Evolutionary conservation across 345 rosid genomes (phyloP).

Genomic region (Salix suchowensis): DNA sequence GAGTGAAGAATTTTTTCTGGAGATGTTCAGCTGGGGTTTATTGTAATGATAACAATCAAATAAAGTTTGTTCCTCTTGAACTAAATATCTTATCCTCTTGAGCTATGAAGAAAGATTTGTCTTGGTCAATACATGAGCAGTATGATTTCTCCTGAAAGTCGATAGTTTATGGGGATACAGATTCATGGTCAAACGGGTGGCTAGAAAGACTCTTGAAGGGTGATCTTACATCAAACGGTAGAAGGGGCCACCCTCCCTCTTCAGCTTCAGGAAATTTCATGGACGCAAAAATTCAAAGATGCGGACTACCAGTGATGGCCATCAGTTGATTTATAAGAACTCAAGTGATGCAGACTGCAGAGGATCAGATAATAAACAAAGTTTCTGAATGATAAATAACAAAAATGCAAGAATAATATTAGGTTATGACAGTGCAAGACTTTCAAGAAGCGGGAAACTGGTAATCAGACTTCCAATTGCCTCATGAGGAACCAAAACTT

Average conservation of each 20-base stretch:
- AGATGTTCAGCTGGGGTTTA: constrained; percentile 3
- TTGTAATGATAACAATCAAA: constrained; percentile 18
- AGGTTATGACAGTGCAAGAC: constrained; percentile 63
- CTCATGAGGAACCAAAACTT: constrained; percentile 68
- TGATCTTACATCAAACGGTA: background rate
- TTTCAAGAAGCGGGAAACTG: constrained; percentile 76
- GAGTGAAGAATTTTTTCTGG: constrained; percentile 17
- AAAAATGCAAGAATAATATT: constrained; percentile 25
- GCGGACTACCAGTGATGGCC: background rate
- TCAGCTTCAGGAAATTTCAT: background rate
- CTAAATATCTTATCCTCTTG: background rate
- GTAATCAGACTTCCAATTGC: constrained; percentile 72
- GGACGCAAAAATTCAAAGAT: background rate
- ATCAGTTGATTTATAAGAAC: background rate
- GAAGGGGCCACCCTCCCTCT: background rate
- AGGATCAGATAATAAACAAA: background rate
- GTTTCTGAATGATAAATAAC: background rate
- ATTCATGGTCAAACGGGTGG: background rate
- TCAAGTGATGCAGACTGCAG: background rate
- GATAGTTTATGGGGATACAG: background rate
- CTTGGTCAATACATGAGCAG: background rate
- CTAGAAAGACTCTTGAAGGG: background rate
- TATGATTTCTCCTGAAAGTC: background rate
- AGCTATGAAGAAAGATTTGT: background rate
- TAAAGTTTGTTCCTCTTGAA: constrained; percentile 7